These are phyloP conservation scores for Fomitopsis serialis DNA, from an alignment of 768 basidiomycete genomes.

Conservation along the genomic window DNA sequence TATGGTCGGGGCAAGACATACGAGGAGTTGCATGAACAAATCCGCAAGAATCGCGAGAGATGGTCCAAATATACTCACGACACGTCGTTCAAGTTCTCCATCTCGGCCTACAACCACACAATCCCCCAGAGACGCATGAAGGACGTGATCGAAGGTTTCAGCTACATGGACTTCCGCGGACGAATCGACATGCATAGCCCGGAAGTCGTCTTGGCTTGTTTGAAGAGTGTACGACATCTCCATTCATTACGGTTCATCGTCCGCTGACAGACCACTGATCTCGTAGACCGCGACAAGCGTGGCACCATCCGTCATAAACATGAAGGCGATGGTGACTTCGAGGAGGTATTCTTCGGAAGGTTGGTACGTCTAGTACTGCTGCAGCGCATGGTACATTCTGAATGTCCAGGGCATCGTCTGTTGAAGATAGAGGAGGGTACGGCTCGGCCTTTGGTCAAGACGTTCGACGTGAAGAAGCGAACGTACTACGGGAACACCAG, in stretches of 20 bases:
- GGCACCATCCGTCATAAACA: conserved; percentile 40
- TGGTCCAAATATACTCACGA: conserved; percentile 59
- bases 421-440: conserved; percentile 54
- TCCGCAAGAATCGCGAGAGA: conserved; percentile 33
- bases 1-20: conserved; percentile 71
- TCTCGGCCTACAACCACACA: conserved; percentile 70
- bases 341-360: conserved; percentile 77
- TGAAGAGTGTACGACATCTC: conserved; percentile 80
- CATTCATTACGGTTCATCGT: background rate
- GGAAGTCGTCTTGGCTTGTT: conserved; percentile 65
- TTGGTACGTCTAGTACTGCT: conserved; percentile 50
- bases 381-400: background rate
- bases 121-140: conserved; percentile 64
- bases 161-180: conserved; percentile 80
- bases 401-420: background rate
- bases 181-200: conserved; percentile 79
- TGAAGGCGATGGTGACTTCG: conserved; percentile 64
- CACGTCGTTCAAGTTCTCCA: conserved; percentile 77
- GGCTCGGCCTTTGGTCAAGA: conserved; percentile 61
- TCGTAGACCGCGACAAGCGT: conserved; percentile 44
- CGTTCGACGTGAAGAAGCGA: conserved; percentile 86
- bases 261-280: background rate
- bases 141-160: conserved; percentile 71
- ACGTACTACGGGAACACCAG: conserved; percentile 92
- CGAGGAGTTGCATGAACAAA: conserved; percentile 58